Base-by-base conservation (phyloP, 495 filamentous ascomycete species). In the Penicillium psychrofluorescens region DNA sequence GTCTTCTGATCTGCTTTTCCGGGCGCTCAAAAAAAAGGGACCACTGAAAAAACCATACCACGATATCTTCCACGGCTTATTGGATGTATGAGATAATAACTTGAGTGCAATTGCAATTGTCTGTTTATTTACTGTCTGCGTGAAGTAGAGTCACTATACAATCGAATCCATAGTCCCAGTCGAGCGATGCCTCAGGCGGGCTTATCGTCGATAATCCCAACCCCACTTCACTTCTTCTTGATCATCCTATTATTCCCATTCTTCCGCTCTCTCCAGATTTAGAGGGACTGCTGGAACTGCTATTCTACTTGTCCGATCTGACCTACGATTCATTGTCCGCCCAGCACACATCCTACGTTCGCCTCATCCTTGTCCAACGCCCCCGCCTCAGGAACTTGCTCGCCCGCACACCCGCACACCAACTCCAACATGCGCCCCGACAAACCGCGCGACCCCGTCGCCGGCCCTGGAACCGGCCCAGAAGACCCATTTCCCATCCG, bases 401-500 rank as follows among this genome's bases (percentile, higher is more conserved):
- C 16, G 11, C 4, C 22, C 22, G 4, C 22, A 22, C 13, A 32
- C 31, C 7, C n/a, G n/a, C n/a, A n/a, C n/a, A n/a, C n/a, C 33
- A 22, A 40, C 11, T 38, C 40, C 34, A 56, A 22, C 45, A 74
- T 75, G 66, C 58, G 55, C 28, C 62, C 65, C 44, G 56, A 65
- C 48, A 59, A 49, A 43, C 70, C 69, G 49, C 83, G 84, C 51
- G 78, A 79, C 34, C 64, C 71, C 33, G 70, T 86, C 48, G 75
- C 83, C 22, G 94, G 92, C 40, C 71, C 81, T 8, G 75, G 83
- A 15, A 52, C 61, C 11, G 89, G 88, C 11, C 91, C 92, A 9
- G 64, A 75, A 46, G 42, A 78, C 11, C 91, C 92, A 0, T 97
- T 81, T 66, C 92, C 92, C 0, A 71, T 95, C 48, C 78, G 71